Evolutionary conservation across 2,329 filamentous ascomycete species (phyloP).

Genomic region (Phyllosticta capitalensis): DNA sequence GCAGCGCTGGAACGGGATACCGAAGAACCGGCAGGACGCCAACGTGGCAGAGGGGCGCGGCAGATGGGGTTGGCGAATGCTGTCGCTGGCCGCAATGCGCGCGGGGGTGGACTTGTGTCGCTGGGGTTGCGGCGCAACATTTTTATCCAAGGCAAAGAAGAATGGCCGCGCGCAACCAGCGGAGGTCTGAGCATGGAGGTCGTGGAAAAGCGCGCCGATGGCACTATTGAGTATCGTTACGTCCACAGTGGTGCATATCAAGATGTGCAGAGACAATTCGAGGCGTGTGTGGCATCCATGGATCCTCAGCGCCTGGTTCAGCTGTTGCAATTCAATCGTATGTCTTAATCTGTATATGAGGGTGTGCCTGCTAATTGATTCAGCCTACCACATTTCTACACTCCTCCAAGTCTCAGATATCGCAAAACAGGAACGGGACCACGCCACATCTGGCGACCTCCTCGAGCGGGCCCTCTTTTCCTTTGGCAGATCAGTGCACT

Average conservation of each 20-base stretch:
- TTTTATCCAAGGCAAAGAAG: slow-evolving; percentile 77
- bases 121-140: slow-evolving; percentile 67
- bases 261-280: slow-evolving; percentile 65
- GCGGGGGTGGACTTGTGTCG: slow-evolving; percentile 56
- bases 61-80: slow-evolving; percentile 51
- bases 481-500: slow-evolving; percentile 81
- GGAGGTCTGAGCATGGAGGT: slow-evolving; percentile 78
- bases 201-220: slow-evolving; percentile 45
- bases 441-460: slow-evolving; percentile 74
- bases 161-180: slow-evolving; percentile 71
- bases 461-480: slow-evolving; percentile 87
- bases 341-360: slow-evolving; percentile 14
- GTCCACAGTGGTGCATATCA: slow-evolving; percentile 67
- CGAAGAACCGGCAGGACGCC: slow-evolving; percentile 41
- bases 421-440: slow-evolving; percentile 83
- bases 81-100: slow-evolving; percentile 45
- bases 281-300: slow-evolving; percentile 68
- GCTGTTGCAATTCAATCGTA: slow-evolving; percentile 58
- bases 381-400: slow-evolving; percentile 82
- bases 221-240: slow-evolving; percentile 65
- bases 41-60: slow-evolving; percentile 48
- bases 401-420: slow-evolving; percentile 91
- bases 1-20: slow-evolving; percentile 50
- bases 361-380: slow-evolving; percentile 11
- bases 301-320: slow-evolving; percentile 75